These are phyloP conservation scores for Castanopsis chinensis DNA, from an alignment of 306 rosid genomes.

Conservation along the genomic window DNA sequence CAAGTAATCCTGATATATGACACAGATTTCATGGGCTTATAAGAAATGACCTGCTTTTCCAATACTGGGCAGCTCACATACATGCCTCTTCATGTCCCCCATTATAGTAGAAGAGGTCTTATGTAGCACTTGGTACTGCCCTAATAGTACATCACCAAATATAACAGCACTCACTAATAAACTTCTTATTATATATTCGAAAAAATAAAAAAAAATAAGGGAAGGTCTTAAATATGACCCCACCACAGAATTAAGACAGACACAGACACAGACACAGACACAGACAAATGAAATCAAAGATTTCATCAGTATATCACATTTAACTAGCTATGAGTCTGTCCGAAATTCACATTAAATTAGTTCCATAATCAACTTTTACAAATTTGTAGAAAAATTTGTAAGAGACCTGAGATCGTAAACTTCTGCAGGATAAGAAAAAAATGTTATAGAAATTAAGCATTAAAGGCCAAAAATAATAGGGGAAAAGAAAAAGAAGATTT, in stretches of 20 bases:
- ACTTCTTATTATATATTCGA: constrained; percentile 8
- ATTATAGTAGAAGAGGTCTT: constrained; percentile 33
- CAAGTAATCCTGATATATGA: constrained; percentile 1
- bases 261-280: background rate
- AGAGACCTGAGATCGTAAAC: background rate
- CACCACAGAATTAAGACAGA: background rate
- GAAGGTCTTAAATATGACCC: background rate
- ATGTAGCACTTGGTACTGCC: constrained; percentile 66
- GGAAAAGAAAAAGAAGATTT: constrained; percentile 12
- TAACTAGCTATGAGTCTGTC: no score
- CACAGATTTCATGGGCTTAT: constrained; percentile 15
- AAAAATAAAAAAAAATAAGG: background rate
- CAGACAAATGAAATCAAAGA: no score
- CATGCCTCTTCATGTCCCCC: constrained; percentile 30
- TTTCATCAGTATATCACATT: no score
- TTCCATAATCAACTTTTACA: background rate
- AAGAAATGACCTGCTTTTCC: constrained; percentile 45
- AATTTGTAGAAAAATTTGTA: background rate
- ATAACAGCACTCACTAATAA: constrained; percentile 8
- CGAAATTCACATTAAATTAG: background rate
- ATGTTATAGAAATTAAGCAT: background rate
- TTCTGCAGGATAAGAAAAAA: background rate
- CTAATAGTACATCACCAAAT: constrained; percentile 20
- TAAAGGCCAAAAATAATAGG: background rate
- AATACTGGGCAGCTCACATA: constrained; percentile 24